Conservation (phyloP, 768 basidiomycete species). For the Sistotremastrum niveocremeum region DNA sequence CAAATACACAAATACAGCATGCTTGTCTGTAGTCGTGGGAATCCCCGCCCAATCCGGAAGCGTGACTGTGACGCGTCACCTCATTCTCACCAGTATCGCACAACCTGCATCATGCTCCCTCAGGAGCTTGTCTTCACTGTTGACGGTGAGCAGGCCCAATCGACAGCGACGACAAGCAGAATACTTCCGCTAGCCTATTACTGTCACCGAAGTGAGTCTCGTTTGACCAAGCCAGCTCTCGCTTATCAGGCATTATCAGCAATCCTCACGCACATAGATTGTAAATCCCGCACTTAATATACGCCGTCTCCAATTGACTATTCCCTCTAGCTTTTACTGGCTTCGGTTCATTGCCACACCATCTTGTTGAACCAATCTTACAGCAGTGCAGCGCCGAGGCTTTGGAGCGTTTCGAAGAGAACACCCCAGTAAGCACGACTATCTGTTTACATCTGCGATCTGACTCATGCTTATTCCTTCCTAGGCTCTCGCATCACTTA, state of each 20-base stretch:
- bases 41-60: too few species aligned
- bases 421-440: slow-evolving; percentile 44
- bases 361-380: slow-evolving; percentile 59
- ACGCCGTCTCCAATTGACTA: neutral
- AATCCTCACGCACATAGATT: slow-evolving; percentile 3
- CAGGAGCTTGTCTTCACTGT: too few species aligned
- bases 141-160: neutral
- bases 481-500: slow-evolving; percentile 8
- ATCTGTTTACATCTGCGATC: neutral
- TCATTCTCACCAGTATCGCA: too few species aligned
- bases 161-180: slow-evolving; percentile 8
- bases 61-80: too few species aligned
- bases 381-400: slow-evolving; percentile 61
- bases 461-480: slow-evolving; percentile 1
- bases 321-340: slow-evolving; percentile 40
- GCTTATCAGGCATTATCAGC: slow-evolving; percentile 2
- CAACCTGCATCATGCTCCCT: too few species aligned
- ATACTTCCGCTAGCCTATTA: slow-evolving; percentile 52
- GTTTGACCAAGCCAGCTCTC: neutral
- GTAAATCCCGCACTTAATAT: neutral
- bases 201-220: slow-evolving; percentile 55
- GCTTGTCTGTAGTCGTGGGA: too few species aligned
- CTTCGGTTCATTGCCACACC: slow-evolving; percentile 43
- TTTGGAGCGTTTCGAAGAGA: slow-evolving; percentile 51
- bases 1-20: too few species aligned